Evolutionary conservation across 1,284 basidiomycete genomes (phyloP), one percentile per base, ranked within the genome.

Genomic region (Tylopilus orsonianus): DNA sequence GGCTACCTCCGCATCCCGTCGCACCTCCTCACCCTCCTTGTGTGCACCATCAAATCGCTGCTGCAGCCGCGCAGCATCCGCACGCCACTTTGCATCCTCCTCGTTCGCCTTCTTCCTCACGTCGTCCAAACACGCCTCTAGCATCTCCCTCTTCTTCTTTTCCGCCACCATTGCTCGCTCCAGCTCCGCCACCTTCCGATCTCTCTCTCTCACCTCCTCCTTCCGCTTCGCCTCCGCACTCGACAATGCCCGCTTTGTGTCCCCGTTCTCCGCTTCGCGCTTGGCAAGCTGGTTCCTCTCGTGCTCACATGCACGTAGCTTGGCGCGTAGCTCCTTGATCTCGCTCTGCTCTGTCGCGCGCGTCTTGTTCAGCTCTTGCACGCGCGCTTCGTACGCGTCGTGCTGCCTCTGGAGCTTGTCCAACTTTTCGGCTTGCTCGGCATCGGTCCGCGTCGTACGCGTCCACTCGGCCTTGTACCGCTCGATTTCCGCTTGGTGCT

Each of bases 361-460:
- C 9, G 66, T 51, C 55, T 77, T 81, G 64, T 78, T 85, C 45
- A 81, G 65, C 39, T 86, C 86, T 39, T 81, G 79, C 1, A 83
- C 52, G 26, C 78, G 75, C 12, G 62, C 55, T 24, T 86, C 83
- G 36, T 81, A 72, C 2, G 69, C 48, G 0, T 80, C 78, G 27
- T 72, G 76, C 50, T 82, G 80, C 59, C 80, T 85, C 73, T 78
- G 84, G 41, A 81, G 70, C 56, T 80, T 85, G 39, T 83, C 80
- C 2, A 75, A 54, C 5, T 75, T 76, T 8, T 82, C 81, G 4
- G 69, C 53, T n/a, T 80, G 75, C 26, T 87, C 86, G 1, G 67
- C 48, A 30, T 71, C 72, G 2, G 66, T 56, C 54, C 76, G 80
- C 44, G 79, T 79, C 27, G 65, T 65, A 22, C 74, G 72, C 1